Conservation (phyloP, 768 basidiomycete species). For the Auricularia sp. region DNA sequence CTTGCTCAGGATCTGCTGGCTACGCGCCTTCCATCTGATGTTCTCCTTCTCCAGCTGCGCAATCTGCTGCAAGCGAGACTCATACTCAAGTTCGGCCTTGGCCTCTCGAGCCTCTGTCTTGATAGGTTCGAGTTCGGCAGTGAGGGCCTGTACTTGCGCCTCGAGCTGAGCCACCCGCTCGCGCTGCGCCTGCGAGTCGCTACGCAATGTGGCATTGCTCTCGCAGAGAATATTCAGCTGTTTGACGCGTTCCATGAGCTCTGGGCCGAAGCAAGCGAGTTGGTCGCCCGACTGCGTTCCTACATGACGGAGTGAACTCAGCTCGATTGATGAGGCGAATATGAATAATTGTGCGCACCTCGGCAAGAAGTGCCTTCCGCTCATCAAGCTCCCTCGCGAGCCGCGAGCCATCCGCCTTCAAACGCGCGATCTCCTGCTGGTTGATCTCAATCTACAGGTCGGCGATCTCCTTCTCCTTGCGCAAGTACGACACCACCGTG, state of each 20-base stretch:
- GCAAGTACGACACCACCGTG: conserved; percentile 67
- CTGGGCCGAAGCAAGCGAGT: conserved; percentile 62
- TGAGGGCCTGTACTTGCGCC: conserved; percentile 43
- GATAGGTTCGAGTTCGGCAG: conserved; percentile 59
- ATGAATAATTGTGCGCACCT: too few relatives aligned
- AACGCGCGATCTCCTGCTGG: conserved; percentile 62
- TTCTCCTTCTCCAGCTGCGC: conserved; percentile 65
- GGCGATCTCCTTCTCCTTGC: conserved; percentile 87
- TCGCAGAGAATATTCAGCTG: conserved; percentile 79
- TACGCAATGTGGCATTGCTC: conserved; percentile 76
- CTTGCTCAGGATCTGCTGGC: conserved; percentile 70
- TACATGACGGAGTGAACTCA: too few relatives aligned
- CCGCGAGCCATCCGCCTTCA: conserved; percentile 69
- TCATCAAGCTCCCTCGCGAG: conserved; percentile 61
- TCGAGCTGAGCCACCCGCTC: conserved; percentile 64
- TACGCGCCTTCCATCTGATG: conserved; percentile 76
- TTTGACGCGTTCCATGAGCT: conserved; percentile 77
- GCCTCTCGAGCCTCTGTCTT: conserved; percentile 58
- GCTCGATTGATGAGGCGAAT: too few relatives aligned
- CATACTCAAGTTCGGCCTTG: conserved; percentile 67
- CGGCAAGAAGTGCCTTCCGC: conserved; percentile 54
- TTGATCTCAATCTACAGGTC: conserved; percentile 78
- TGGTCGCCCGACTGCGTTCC: conserved; percentile 74
- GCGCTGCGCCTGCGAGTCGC: conserved; percentile 60
- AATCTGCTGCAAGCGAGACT: conserved; percentile 56